Base-by-base conservation (phyloP, 2,329 filamentous ascomycete species). In the Epichloe sylvatica region DNA sequence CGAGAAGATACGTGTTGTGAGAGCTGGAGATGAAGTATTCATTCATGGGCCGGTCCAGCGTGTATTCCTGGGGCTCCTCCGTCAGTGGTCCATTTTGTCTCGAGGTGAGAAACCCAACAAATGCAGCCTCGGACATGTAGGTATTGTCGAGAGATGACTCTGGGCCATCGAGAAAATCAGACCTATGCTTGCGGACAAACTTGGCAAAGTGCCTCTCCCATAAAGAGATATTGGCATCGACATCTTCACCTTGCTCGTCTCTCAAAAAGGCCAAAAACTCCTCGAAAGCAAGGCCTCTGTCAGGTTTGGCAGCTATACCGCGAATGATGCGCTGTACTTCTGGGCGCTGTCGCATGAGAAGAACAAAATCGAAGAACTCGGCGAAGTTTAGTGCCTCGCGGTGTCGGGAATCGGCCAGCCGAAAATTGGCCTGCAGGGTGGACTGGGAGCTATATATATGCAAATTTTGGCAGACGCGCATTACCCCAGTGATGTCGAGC, bases 21-120 rank as follows among this genome's bases (percentile, higher is more conserved):
- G 92, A 97, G 70, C 90, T 96, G 1, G 91, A 97, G 56, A 98
- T 92, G 71, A 89, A 96, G 67, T 98, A 98, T 63, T 97, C 91
- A 63, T 94, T 95, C 64, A 97, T 72, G 0, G 92, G 92, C 23
- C 86, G 80, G 61, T 94, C 81, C 49, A 96, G 78, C 5, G 71
- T 71, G 49, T 81, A 79, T 30, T 79, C 69, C 12, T 76, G 67
- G n/a, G 78, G 76, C 53, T 77, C 74, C 40, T 77, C 75, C 30
- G 76, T 68, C 40, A 88, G 75, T 2, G 85, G 74, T 2, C 79
- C 74, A 60, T 94, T 94, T 57, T 81, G 76, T 42, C 78, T 77
- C 0, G 87, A 94, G 13, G 81, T 78, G 12, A 95, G 70, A 60
- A 84, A 94, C 11, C 79, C 79, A 30, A 86, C 80, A 58, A 98